Conservation (phyloP, 1,284 basidiomycete genomes). For the Ustilago vetiveriae region DNA sequence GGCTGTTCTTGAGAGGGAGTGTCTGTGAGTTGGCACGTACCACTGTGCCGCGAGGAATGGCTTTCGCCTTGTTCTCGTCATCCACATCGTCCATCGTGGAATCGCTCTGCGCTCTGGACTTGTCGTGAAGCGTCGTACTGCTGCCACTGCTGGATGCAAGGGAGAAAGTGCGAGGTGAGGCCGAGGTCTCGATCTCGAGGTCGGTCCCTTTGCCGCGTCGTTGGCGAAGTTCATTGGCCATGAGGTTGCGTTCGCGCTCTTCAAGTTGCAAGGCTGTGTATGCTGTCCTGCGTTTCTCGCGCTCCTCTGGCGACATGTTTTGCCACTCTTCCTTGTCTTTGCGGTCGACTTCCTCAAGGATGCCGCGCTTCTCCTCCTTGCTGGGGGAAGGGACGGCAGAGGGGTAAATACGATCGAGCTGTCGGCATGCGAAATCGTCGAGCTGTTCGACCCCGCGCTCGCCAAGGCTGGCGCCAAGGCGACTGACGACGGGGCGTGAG, state of each 20-base stretch:
- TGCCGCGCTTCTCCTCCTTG: conserved; percentile 53
- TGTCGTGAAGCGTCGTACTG: conserved; percentile 1
- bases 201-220: conserved; percentile 37
- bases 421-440: conserved; percentile 87
- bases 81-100: conserved; percentile 22
- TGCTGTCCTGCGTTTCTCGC: conserved; percentile 50
- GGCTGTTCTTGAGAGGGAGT: conserved; percentile 69
- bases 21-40: conserved; percentile 60
- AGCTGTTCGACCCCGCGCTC: conserved; percentile 73
- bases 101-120: conserved; percentile 10
- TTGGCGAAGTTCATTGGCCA: conserved; percentile 53
- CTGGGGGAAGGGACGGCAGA: conserved; percentile 30
- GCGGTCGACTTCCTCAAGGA: conserved; percentile 52
- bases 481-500: conserved; percentile 83
- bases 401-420: conserved; percentile 75
- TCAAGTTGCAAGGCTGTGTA: conserved; percentile 53
- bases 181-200: conserved; percentile 26
- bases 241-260: conserved; percentile 53
- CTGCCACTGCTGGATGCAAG: conserved; percentile 14
- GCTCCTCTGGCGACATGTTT: conserved; percentile 53
- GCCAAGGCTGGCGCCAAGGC: conserved; percentile 71
- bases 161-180: conserved; percentile 6
- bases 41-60: conserved; percentile 13
- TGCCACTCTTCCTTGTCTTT: conserved; percentile 54
- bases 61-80: conserved; percentile 16